Evolutionary conservation across 352 stramenopile species (phyloP).

Genomic region (Thalassiosira ordinaria): DNA sequence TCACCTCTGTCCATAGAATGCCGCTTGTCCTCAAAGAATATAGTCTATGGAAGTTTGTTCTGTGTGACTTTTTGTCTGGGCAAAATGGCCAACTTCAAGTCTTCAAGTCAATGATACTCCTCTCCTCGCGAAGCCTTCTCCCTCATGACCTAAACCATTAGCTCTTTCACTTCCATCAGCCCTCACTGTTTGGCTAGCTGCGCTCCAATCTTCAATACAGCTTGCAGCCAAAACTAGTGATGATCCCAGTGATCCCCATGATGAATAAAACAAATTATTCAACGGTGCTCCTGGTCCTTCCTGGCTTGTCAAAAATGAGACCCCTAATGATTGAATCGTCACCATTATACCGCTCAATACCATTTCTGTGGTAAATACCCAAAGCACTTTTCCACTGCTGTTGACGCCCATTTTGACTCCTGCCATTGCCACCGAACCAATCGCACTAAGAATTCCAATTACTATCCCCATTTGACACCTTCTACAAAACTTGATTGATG

Average conservation of each 20-base stretch:
- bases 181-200: slow-evolving; percentile 18
- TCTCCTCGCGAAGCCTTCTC: slow-evolving; percentile 2
- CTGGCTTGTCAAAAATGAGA: slow-evolving; percentile 55
- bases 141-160: slow-evolving; percentile 11
- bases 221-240: slow-evolving; percentile 60
- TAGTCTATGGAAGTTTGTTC: too few species aligned
- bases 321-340: slow-evolving; percentile 33
- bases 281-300: slow-evolving; percentile 69
- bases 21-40: too few species aligned
- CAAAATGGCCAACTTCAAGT: too few species aligned
- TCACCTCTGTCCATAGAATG: too few species aligned
- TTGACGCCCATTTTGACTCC: slow-evolving; percentile 71
- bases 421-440: slow-evolving; percentile 62
- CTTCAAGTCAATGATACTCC: too few species aligned
- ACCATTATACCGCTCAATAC: slow-evolving; percentile 70
- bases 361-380: slow-evolving; percentile 65
- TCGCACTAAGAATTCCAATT: slow-evolving; percentile 61
- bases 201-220: slow-evolving; percentile 71
- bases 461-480: slow-evolving; percentile 74
- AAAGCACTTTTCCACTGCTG: slow-evolving; percentile 47
- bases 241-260: slow-evolving; percentile 66
- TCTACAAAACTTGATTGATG: slow-evolving; percentile 61
- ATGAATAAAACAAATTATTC: slow-evolving; percentile 83
- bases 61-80: too few species aligned
- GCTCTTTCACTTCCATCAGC: slow-evolving; percentile 16